These are phyloP conservation scores for Penicillium macrosclerotiorum DNA, from an alignment of 495 filamentous ascomycete genomes.

Conservation along the genomic window DNA sequence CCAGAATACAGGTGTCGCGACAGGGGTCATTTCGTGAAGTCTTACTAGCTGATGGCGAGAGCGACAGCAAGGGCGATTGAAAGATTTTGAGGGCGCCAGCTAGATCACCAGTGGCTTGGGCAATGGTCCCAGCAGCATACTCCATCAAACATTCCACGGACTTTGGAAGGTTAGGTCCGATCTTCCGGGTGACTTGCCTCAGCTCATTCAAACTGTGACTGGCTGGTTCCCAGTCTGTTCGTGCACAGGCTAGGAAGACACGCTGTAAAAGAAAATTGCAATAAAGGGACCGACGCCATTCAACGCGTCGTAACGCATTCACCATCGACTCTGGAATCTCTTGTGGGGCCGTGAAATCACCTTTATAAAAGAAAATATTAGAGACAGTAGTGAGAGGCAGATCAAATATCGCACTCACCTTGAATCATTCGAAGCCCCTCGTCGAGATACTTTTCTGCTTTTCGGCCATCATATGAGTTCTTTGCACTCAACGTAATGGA, in stretches of 20 bases:
- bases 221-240: slow-evolving; percentile 63
- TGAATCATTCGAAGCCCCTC: slow-evolving; percentile 61
- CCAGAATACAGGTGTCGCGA: slow-evolving; percentile 72
- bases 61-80: slow-evolving; percentile 54
- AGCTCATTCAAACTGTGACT: slow-evolving; percentile 42
- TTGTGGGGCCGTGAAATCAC: slow-evolving; percentile 40
- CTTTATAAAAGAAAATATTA: slow-evolving; percentile 11
- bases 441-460: slow-evolving; percentile 63
- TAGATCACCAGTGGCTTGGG: slow-evolving; percentile 75
- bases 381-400: neutral
- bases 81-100: slow-evolving; percentile 63
- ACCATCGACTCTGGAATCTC: slow-evolving; percentile 47
- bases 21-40: slow-evolving; percentile 53
- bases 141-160: slow-evolving; percentile 45
- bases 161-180: slow-evolving; percentile 38
- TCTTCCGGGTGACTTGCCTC: slow-evolving; percentile 30
- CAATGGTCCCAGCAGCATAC: slow-evolving; percentile 75
- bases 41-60: slow-evolving; percentile 43
- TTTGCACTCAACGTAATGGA: slow-evolving; percentile 66
- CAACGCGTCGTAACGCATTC: slow-evolving; percentile 39
- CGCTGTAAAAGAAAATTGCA: slow-evolving; percentile 59
- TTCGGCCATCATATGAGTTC: slow-evolving; percentile 61
- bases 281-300: slow-evolving; percentile 53
- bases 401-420: slow-evolving; percentile 32
- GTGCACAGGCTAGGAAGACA: slow-evolving; percentile 56